Conservation (phyloP, 2,329 filamentous ascomycete genomes). For the Aspergillus pseudonomiae region DNA sequence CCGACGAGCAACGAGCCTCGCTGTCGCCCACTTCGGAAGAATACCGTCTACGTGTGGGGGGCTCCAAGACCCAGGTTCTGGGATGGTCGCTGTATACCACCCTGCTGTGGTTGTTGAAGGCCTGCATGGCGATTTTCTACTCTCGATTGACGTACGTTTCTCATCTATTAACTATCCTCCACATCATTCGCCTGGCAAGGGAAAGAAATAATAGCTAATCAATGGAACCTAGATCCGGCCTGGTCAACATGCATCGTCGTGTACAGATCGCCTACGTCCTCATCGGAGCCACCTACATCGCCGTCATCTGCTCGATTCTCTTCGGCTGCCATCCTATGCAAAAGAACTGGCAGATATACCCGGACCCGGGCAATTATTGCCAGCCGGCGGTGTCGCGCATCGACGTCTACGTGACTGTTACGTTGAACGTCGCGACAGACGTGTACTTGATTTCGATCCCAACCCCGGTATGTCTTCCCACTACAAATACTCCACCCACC, state of each 20-base stretch:
- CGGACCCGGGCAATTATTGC: slow-evolving; percentile 57
- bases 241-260: slow-evolving; percentile 46
- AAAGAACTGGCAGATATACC: slow-evolving; percentile 63
- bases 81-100: slow-evolving; percentile 59
- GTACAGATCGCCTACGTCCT: slow-evolving; percentile 56
- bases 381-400: slow-evolving; percentile 55
- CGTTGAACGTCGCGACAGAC: slow-evolving; percentile 60
- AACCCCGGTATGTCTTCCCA: slow-evolving; percentile 48
- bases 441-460: slow-evolving; percentile 63
- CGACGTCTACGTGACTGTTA: slow-evolving; percentile 56
- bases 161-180: neutral
- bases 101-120: slow-evolving; percentile 57
- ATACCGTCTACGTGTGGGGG: slow-evolving; percentile 53
- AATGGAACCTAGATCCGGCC: slow-evolving; percentile 37
- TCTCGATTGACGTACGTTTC: slow-evolving; percentile 52
- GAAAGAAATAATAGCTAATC: neutral
- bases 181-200: neutral
- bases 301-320: slow-evolving; percentile 54
- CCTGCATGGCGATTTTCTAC: slow-evolving; percentile 61
- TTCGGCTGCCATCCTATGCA: slow-evolving; percentile 57
- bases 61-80: slow-evolving; percentile 57
- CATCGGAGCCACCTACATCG: slow-evolving; percentile 54
- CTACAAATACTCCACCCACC: neutral
- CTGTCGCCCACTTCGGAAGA: slow-evolving; percentile 51
- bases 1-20: slow-evolving; percentile 50